Conservation (phyloP, 331 rosid genomes). For the Prunus yedoensis region DNA sequence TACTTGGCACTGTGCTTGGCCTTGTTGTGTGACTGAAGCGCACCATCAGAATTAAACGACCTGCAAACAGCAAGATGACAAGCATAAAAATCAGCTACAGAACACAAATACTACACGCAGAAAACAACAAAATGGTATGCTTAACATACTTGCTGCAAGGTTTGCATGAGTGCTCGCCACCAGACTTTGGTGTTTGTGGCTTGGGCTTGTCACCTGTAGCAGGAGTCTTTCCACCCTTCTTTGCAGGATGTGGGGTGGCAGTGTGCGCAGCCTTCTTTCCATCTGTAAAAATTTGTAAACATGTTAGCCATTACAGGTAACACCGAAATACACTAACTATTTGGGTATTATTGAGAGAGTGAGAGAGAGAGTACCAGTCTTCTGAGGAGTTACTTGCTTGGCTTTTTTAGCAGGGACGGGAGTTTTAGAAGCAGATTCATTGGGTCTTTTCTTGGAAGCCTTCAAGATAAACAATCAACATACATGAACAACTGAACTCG, state of each 20-base stretch:
- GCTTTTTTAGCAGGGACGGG: constrained; percentile 70
- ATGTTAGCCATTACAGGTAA: too few relatives aligned
- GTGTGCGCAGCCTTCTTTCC: constrained; percentile 66
- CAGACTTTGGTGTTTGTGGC: constrained; percentile 63
- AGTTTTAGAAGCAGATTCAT: constrained; percentile 58
- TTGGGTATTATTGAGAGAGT: background rate
- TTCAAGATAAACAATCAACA: constrained; percentile 8
- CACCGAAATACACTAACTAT: too few relatives aligned
- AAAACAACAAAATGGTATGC: too few relatives aligned
- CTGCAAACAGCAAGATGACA: constrained; percentile 17
- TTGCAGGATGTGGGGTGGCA: constrained; percentile 81
- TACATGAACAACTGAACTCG: background rate
- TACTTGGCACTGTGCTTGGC: constrained; percentile 61
- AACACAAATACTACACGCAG: background rate
- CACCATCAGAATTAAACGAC: constrained; percentile 56
- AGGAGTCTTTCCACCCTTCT: constrained; percentile 67
- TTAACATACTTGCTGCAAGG: constrained; percentile 63
- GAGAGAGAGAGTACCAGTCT: constrained; percentile 47
- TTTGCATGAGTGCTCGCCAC: constrained; percentile 53
- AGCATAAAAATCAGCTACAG: too few relatives aligned
- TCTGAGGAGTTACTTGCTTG: constrained; percentile 59
- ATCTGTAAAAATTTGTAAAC: constrained; percentile 29
- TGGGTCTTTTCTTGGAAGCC: constrained; percentile 63
- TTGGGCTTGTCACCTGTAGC: constrained; percentile 33
- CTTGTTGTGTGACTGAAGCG: constrained; percentile 70